A percentile compares a stretch with the other conserved stretches of the same genome.
These are phyloP conservation scores for Hericium alpestre DNA, from an alignment of 768 basidiomycete genomes.

Conservation along the genomic window DNA sequence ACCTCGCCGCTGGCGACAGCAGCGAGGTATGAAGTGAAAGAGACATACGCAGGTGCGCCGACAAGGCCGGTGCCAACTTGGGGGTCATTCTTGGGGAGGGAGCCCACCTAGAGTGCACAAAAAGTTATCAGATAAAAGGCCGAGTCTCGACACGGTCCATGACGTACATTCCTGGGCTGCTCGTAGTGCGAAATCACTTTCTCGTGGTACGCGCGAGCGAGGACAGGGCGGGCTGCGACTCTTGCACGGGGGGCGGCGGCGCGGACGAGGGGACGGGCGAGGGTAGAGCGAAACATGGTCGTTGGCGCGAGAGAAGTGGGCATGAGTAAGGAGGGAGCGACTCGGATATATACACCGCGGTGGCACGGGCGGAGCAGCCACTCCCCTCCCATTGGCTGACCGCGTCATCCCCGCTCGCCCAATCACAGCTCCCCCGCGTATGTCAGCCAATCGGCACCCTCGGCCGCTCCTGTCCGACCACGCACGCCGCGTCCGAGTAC, in stretches of 20 bases:
- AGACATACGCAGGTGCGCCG: constrained; percentile 85
- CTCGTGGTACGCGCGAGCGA: constrained; percentile 77
- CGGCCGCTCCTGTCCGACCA: not conserved
- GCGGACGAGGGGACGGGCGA: constrained; percentile 40
- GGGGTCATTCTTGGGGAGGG: constrained; percentile 80
- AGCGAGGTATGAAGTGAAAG: not conserved
- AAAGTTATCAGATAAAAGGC: constrained; percentile 50
- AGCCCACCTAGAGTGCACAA: constrained; percentile 66
- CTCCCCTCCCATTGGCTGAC: not conserved
- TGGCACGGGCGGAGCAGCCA: not conserved
- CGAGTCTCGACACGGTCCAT: constrained; percentile 3
- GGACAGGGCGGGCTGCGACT: constrained; percentile 35
- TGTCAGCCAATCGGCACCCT: not conserved
- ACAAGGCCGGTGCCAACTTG: constrained; percentile 98
- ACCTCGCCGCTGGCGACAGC: not conserved
- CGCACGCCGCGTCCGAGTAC: not conserved
- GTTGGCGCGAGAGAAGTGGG: constrained; percentile 21
- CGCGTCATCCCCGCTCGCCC: not conserved
- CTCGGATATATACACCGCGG: not conserved
- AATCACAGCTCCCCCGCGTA: not conserved
- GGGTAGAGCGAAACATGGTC: constrained; percentile 62
- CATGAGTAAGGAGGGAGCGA: not conserved
- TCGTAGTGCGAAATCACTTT: constrained; percentile 98
- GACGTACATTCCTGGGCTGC: constrained; percentile 86
- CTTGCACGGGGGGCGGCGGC: constrained; percentile 32